Evolutionary conservation across 768 basidiomycete genomes (phyloP).

Genomic region (Pisolithus sp.): DNA sequence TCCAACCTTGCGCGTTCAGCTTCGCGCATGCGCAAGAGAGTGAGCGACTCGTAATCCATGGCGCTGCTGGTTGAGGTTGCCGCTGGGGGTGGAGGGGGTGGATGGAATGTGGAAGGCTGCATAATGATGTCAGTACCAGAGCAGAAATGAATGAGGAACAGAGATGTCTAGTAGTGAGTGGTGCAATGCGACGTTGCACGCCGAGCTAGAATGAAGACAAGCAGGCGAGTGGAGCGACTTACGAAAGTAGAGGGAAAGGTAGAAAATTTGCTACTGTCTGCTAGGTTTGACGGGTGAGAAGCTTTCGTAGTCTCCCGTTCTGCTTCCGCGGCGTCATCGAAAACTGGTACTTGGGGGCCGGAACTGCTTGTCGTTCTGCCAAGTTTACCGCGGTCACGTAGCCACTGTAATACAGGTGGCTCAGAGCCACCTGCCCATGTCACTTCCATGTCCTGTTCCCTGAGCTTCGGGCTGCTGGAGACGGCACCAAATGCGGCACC

Average conservation of each 20-base stretch:
- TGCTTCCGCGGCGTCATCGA: slow-evolving; percentile 8
- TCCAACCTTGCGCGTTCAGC: slow-evolving; percentile 75
- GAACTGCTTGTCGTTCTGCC: slow-evolving; percentile 18
- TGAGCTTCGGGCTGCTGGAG: slow-evolving; percentile 45
- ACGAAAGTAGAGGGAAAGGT: slow-evolving; percentile 45
- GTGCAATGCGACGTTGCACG: not conserved
- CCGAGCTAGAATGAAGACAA: slow-evolving; percentile 3
- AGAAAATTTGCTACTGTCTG: slow-evolving; percentile 40
- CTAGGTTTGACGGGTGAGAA: not conserved
- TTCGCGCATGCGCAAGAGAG: slow-evolving; percentile 73
- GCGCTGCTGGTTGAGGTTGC: slow-evolving; percentile 30
- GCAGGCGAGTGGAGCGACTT: slow-evolving; percentile 33
- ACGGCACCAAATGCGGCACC: slow-evolving; percentile 73
- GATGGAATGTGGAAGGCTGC: slow-evolving; percentile 17
- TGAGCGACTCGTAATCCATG: slow-evolving; percentile 74
- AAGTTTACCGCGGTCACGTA: slow-evolving; percentile 68
- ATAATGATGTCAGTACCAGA: slow-evolving; percentile 5
- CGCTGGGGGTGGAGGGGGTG: slow-evolving; percentile 11
- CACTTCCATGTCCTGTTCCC: slow-evolving; percentile 61
- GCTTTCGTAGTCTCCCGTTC: not conserved
- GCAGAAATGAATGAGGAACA: not conserved
- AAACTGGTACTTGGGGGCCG: slow-evolving; percentile 16
- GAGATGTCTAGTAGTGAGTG: too few relatives aligned
- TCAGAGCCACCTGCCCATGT: slow-evolving; percentile 68
- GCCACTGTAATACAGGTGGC: slow-evolving; percentile 65